phyloP scores from a whole-genome alignment of 1,139 yeast genomes.

The Blastobotrys proliferans region DNA sequence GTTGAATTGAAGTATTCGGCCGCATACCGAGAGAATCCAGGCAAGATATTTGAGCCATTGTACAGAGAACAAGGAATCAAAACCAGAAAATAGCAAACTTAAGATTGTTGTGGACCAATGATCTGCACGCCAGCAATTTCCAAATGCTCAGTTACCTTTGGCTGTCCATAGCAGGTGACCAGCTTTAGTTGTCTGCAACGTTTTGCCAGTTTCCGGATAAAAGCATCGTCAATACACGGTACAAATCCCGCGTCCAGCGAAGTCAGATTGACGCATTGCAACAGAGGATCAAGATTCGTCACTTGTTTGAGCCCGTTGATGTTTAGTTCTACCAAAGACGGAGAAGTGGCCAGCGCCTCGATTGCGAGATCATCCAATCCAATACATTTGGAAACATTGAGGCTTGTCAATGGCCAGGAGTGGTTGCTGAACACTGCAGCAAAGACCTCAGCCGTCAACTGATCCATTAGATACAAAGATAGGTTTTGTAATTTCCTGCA shows the following conservation, averaged over 20 bases:
- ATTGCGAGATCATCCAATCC: conserved; percentile 61
- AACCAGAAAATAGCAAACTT: not conserved
- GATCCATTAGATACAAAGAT: conserved; percentile 52
- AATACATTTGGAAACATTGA: conserved; percentile 65
- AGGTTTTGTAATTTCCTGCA: conserved; percentile 42
- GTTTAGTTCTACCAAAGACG: conserved; percentile 62
- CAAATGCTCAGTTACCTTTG: conserved; percentile 54
- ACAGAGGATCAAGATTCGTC: conserved; percentile 8
- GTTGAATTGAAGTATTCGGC: conserved; percentile 18
- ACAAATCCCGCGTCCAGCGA: conserved; percentile 74
- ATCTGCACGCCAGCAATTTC: conserved; percentile 10
- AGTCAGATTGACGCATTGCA: conserved; percentile 40
- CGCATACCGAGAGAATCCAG: not conserved
- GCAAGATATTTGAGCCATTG: conserved; percentile 3
- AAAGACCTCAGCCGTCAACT: conserved; percentile 63
- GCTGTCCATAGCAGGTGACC: conserved; percentile 76
- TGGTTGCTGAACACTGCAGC: conserved; percentile 53
- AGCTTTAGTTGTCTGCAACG: conserved; percentile 58
- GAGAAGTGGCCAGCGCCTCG: conserved; percentile 40
- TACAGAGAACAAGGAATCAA: conserved; percentile 10
- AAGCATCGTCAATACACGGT: conserved; percentile 62
- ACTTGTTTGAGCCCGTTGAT: conserved; percentile 60
- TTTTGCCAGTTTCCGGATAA: conserved; percentile 49
- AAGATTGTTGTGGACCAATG: conserved; percentile 10
- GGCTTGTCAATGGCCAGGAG: conserved; percentile 45